Conservation (phyloP, 768 basidiomycete species). For the Boletus eberwhitei region DNA sequence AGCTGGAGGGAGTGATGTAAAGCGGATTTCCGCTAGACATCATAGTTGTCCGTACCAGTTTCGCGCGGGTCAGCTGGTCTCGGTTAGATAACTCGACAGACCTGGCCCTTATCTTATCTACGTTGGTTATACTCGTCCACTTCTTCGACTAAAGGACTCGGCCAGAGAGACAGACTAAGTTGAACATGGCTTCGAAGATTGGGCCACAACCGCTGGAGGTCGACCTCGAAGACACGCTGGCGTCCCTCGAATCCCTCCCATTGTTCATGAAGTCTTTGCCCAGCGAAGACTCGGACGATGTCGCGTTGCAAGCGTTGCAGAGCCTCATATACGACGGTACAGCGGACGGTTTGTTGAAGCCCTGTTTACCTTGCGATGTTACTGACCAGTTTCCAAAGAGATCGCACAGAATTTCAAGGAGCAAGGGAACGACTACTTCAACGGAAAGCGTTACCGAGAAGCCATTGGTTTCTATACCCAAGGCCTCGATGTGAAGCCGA, state of each 20-base stretch:
- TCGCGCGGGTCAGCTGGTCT: not conserved
- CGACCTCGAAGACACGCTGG: conserved; percentile 36
- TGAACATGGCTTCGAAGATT: conserved; percentile 20
- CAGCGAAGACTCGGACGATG: conserved; percentile 56
- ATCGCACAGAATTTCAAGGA: conserved; percentile 90
- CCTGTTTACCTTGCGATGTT: not conserved
- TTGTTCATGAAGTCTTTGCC: conserved; percentile 93
- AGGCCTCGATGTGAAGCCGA: conserved; percentile 81
- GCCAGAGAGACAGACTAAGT: not conserved
- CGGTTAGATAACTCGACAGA: conserved; percentile 8
- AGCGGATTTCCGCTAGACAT: not conserved
- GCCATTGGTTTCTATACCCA: conserved; percentile 89
- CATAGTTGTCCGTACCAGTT: not conserved
- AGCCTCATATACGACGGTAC: conserved; percentile 86
- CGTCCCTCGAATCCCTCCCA: conserved; percentile 63
- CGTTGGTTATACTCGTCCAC: not conserved
- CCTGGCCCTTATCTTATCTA: conserved; percentile 21
- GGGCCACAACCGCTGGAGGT: conserved; percentile 24
- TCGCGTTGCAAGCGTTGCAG: conserved; percentile 77
- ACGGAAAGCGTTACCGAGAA: conserved; percentile 81
- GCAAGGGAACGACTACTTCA: conserved; percentile 94
- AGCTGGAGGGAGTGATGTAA: not conserved
- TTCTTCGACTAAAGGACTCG: not conserved
- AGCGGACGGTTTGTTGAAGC: conserved; percentile 74
- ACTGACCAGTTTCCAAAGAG: conserved; percentile 45